Conservation (phyloP, 768 basidiomycete species). For the Cystobasidium tubakii region DNA sequence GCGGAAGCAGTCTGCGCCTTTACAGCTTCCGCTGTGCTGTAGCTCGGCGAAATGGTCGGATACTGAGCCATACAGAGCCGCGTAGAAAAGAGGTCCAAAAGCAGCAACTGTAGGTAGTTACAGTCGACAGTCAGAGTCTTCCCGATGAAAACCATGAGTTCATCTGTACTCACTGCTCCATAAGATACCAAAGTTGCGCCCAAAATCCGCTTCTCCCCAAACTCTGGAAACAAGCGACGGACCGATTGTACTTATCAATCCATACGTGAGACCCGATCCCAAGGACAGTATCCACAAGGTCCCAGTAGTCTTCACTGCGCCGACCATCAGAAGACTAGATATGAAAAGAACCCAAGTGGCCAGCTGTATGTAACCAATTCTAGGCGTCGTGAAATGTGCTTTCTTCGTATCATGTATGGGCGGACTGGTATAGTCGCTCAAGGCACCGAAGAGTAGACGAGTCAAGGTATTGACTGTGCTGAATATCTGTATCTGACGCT, state of each 20-base stretch:
- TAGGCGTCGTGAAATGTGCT: conserved; percentile 1
- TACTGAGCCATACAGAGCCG: not conserved
- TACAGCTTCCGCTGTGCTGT: not conserved
- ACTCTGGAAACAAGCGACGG: conserved; percentile 21
- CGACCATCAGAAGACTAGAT: not conserved
- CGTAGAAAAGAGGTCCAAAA: conserved; percentile 14
- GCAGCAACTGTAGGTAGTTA: conserved; percentile 25
- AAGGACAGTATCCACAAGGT: not conserved
- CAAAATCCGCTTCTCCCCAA: conserved; percentile 16
- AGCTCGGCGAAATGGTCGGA: conserved; percentile 15
- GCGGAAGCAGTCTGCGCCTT: conserved; percentile 4
- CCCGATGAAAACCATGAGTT: too few relatives aligned
- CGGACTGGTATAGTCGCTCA: conserved; percentile 41
- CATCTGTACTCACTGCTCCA: conserved; percentile 29
- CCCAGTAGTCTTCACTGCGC: not conserved
- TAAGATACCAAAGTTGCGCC: conserved; percentile 21
- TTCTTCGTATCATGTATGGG: not conserved
- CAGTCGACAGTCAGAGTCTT: too few relatives aligned
- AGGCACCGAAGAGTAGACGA: conserved; percentile 39
- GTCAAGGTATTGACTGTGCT: conserved; percentile 39
- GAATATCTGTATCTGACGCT: conserved; percentile 40
- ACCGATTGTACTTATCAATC: not conserved
- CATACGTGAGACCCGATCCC: conserved; percentile 9
- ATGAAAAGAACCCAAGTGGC: not conserved
- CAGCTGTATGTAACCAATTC: conserved; percentile 17